Evolutionary conservation across 2,329 filamentous ascomycete species (phyloP).

Genomic region (Diaporthe batatas): DNA sequence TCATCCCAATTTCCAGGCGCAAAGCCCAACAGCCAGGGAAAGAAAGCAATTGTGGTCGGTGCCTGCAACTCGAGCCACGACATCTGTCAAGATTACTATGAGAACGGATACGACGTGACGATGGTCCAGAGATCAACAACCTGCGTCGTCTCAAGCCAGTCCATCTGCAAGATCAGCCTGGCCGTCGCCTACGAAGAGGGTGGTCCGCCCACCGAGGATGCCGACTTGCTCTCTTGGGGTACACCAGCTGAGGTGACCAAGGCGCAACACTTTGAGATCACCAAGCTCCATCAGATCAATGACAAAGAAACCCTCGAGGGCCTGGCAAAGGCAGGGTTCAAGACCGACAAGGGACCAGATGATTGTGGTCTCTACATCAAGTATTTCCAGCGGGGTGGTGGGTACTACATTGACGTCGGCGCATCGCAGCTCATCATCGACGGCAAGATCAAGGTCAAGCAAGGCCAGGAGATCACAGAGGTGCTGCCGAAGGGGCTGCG

Average conservation of each 20-base stretch:
- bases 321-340: constrained; percentile 71
- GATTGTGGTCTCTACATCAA: constrained; percentile 70
- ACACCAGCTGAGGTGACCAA: constrained; percentile 73
- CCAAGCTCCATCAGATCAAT: constrained; percentile 49
- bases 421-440: constrained; percentile 72
- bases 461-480: constrained; percentile 66
- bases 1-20: constrained; percentile 72
- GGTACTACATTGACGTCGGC: constrained; percentile 80
- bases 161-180: constrained; percentile 65
- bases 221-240: constrained; percentile 72
- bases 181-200: constrained; percentile 64
- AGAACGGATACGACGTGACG: constrained; percentile 76
- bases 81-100: constrained; percentile 76
- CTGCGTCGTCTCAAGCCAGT: constrained; percentile 70
- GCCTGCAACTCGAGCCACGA: constrained; percentile 79
- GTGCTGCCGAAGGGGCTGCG: constrained; percentile 61
- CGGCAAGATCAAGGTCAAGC: constrained; percentile 74
- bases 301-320: constrained; percentile 58
- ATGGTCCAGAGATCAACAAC: constrained; percentile 78
- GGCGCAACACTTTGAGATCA: constrained; percentile 62
- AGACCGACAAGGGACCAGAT: constrained; percentile 69
- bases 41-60: constrained; percentile 75
- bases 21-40: constrained; percentile 59
- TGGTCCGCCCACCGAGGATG: constrained; percentile 73
- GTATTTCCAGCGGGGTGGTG: constrained; percentile 75